Evolutionary conservation across 2,329 filamentous ascomycete species (phyloP).

Genomic region (Clathrospora elynae): DNA sequence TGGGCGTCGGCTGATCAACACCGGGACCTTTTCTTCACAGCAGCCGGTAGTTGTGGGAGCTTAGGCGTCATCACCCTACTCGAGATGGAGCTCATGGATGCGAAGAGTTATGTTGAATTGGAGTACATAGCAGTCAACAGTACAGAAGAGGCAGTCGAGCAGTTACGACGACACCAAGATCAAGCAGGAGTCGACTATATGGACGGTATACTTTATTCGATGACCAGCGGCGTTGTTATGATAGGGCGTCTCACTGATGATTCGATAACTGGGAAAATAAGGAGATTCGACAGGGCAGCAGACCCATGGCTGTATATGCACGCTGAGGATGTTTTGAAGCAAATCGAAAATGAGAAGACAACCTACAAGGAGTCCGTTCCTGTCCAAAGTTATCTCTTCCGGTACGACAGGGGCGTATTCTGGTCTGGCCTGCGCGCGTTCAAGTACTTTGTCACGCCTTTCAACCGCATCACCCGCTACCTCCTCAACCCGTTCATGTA

Average conservation of each 20-base stretch:
- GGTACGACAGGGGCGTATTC: constrained; percentile 68
- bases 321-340: constrained; percentile 51
- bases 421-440: constrained; percentile 68
- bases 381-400: constrained; percentile 61
- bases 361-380: constrained; percentile 51
- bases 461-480: constrained; percentile 64
- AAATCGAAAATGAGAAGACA: constrained; percentile 6
- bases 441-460: constrained; percentile 64
- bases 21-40: constrained; percentile 63
- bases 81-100: constrained; percentile 62
- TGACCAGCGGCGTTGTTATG: constrained; percentile 63
- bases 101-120: constrained; percentile 63
- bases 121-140: constrained; percentile 63
- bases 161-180: constrained; percentile 54
- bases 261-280: constrained; percentile 41
- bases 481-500: constrained; percentile 65
- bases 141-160: constrained; percentile 57
- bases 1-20: constrained; percentile 53
- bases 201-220: constrained; percentile 69
- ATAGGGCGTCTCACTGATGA: constrained; percentile 62
- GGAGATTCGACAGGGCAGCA: constrained; percentile 59
- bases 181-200: constrained; percentile 64
- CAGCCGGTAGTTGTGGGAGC: constrained; percentile 64
- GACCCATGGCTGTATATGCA: constrained; percentile 80
- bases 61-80: constrained; percentile 66